Percentiles rank a stretch among this genome's conserved stretches.
Conservation (phyloP, 352 stramenopile species). For the Saprolegnia diclina region DNA sequence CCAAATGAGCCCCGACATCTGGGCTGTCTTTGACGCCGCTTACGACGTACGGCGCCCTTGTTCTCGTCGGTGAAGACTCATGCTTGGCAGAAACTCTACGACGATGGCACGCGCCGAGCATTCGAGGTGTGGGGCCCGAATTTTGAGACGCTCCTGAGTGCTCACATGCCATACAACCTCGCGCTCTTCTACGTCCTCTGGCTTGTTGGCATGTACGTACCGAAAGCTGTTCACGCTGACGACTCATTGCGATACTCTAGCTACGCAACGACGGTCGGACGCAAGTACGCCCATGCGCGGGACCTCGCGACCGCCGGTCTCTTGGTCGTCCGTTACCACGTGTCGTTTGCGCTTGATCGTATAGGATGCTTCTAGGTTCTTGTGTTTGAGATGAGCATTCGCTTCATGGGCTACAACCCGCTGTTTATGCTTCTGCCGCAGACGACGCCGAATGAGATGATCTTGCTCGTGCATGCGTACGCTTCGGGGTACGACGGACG, state of each 20-base stretch:
- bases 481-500: neutral
- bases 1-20: conserved; percentile 46
- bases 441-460: conserved; percentile 51
- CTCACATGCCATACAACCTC: conserved; percentile 52
- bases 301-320: conserved; percentile 44
- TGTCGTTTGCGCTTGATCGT: neutral
- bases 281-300: conserved; percentile 37
- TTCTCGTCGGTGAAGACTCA: neutral
- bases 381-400: conserved; percentile 46
- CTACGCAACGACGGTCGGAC: conserved; percentile 45
- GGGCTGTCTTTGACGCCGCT: conserved; percentile 45
- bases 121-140: conserved; percentile 64
- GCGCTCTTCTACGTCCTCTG: conserved; percentile 65
- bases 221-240: neutral
- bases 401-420: conserved; percentile 52
- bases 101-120: conserved; percentile 41
- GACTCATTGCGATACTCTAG: conserved; percentile 27
- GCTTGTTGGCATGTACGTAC: conserved; percentile 51
- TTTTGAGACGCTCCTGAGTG: conserved; percentile 38
- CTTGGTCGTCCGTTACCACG: conserved; percentile 37
- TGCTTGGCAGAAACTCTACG: conserved; percentile 41
- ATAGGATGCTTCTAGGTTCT: conserved; percentile 37
- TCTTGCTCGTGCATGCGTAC: conserved; percentile 40
- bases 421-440: conserved; percentile 41
- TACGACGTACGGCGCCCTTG: conserved; percentile 48